These are phyloP conservation scores for Croton laevigatus DNA, from an alignment of 441 rosid species.

Conservation along the genomic window DNA sequence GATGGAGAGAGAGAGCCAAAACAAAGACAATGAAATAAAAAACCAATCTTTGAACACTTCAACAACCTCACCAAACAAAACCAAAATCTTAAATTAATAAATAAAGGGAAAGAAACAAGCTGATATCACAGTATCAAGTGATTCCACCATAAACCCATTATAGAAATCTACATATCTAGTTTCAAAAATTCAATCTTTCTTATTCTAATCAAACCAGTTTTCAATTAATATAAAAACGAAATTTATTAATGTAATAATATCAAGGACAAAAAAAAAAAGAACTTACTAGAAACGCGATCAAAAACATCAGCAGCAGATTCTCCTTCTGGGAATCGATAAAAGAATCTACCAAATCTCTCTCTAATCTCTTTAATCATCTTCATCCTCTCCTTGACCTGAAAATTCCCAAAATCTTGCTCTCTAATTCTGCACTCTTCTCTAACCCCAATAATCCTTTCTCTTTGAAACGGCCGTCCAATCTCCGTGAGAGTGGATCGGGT, in stretches of 20 bases:
- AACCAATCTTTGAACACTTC: background rate
- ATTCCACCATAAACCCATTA: background rate
- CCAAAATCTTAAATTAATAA: background rate
- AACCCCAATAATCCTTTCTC: conserved; percentile 70
- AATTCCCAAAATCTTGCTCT: conserved; percentile 97
- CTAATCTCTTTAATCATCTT: conserved; percentile 58
- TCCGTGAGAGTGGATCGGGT: conserved; percentile 87
- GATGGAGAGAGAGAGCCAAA: background rate
- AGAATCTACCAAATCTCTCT: conserved; percentile 80
- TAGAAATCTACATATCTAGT: background rate
- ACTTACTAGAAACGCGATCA: conserved; percentile 90
- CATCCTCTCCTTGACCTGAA: conserved; percentile 92
- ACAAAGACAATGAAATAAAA: background rate
- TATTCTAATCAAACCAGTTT: background rate
- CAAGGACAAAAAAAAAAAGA: background rate
- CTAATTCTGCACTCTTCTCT: conserved; percentile 88
- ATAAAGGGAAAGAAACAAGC: background rate
- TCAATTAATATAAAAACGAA: no score
- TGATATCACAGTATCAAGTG: background rate
- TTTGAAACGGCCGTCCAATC: conserved; percentile 77
- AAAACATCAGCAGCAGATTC: conserved; percentile 98
- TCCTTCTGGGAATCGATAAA: conserved; percentile 92
- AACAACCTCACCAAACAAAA: background rate
- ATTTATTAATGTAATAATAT: no score
- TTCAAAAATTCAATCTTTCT: background rate